Base-by-base conservation (phyloP, 257 asterid species). In the Leptodermis oblonga region DNA sequence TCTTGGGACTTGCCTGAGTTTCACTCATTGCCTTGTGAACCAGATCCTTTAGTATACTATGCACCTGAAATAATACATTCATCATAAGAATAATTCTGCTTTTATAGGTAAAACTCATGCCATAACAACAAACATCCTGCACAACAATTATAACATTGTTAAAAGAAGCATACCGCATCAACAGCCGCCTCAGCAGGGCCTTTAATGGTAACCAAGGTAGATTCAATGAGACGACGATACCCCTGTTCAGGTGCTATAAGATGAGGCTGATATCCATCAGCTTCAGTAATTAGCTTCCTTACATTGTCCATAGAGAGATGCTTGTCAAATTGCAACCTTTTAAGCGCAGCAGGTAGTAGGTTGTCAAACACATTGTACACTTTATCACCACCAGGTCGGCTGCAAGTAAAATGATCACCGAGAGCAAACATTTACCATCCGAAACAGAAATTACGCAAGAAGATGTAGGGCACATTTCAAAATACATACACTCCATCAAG, bases 241-340 rank as follows among this genome's bases (percentile, higher is more conserved):
- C 99, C 99, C 76, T 94, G 97, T 74, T 94, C 99, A 18, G 99
- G 99, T 33, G 99, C 99, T 79, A 94, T 94, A 66, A 94, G 87
- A 85, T 94, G 99, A 58, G 99, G 99, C 81, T 94, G 99, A 79
- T 91, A 94, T 51, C 97, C 97, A 86, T 94, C 99, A 78, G 97
- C 99, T 82, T 91, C 97, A 37, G 97, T 91, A 53, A 94, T 94
- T 70, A 91, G 83, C 78, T 94, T 94, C 73, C 97, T 89, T 52
- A 91, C 99, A 76, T 93, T 93, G 59, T 93, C 99, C 96, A 91
- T 90, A n/a, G 99, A 90, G 74, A 90, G 99, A 68, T 91, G 97
- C 80, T 91, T 93, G 81, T 93, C 97, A 78, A 93, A 93, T 76
- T 93, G 99, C 84, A 93, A 71, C 69, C 99, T 87, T 85, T 93